Base-by-base conservation (phyloP, 257 asterid genomes). In the Mentha longifolia region DNA sequence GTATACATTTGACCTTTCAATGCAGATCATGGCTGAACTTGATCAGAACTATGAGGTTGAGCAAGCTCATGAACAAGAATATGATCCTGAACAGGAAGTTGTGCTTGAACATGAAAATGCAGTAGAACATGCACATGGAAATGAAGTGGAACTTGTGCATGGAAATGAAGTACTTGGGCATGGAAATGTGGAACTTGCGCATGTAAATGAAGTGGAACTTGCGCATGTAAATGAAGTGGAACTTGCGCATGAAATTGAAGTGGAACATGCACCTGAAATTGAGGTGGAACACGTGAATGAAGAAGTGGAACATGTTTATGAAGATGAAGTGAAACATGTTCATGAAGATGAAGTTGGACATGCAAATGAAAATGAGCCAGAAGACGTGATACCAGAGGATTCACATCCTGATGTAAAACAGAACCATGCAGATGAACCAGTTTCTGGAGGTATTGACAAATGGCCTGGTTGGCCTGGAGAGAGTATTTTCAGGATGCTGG, bases 381-480 rank as follows among this genome's bases (percentile, higher is more conserved):
- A 69, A 68, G 79, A 64, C 55, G 81, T 42, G 45, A 61, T 76
- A 41, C 80, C 71, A 22, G 86, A 78, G 61, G 77, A 74, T 74
- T 39, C 57, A 43, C 77, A 68, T 12, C 85, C 84, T 72, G 92
- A 81, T 71, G 89, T 80, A 78, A 70, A 73, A 70, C 84, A 78
- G 79, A 83, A 77, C 73, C 76, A 49, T 67, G 79, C 76, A 71
- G 75, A 75, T 80, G 85, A 79, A 70, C 75, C 87, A 20, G 83
- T 71, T 49, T 61, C 73, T 73, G 87, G 76, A 72, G 87, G 81
- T 51, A 85, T 78, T 61, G 94, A 89, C 56, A 94, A 83, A 83
- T 94, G 99, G 99, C 98, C 97, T 15, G 99, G 99, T 39, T 94
- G 99, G 99, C 99, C 99, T 64, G 99, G 99, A 66, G 99, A 94